These are phyloP conservation scores for Clavariopsis aquatica DNA, from an alignment of 495 filamentous ascomycete species.

Conservation along the genomic window DNA sequence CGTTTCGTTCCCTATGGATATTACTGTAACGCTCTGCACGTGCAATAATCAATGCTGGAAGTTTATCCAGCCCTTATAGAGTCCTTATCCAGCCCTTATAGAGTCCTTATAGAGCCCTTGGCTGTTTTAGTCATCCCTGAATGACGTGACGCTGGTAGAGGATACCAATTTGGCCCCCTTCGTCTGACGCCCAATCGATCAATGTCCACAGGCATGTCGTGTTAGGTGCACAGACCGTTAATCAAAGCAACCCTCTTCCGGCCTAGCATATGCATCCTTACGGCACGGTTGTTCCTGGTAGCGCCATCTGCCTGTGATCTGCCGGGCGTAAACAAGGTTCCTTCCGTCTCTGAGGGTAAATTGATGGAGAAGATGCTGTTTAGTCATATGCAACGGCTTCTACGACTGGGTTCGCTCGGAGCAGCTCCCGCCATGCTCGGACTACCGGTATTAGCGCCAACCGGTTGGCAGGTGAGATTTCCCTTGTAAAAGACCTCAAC, in stretches of 20 bases:
- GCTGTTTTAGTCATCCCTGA: constrained; percentile 1
- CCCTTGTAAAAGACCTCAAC: too few species aligned
- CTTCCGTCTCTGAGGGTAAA: not conserved
- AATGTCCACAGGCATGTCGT: constrained; percentile 2
- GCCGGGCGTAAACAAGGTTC: constrained; percentile 2
- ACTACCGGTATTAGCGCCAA: too few species aligned
- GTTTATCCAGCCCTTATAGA: not conserved
- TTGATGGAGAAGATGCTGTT: constrained; percentile 5
- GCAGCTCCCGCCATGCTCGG: too few species aligned
- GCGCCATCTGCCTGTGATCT: constrained; percentile 1
- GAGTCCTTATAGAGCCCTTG: not conserved
- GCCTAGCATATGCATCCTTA: constrained; percentile 4
- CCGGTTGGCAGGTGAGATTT: too few species aligned
- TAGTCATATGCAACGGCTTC: constrained; percentile 1
- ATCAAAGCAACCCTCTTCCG: not conserved
- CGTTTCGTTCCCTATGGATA: constrained; percentile 1
- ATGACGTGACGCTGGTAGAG: constrained; percentile 6
- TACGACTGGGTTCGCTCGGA: too few species aligned
- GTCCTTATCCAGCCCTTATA: not conserved
- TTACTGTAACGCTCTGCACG: not conserved
- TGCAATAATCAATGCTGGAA: constrained; percentile 7
- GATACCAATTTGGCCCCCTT: constrained; percentile 6
- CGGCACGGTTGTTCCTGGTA: constrained; percentile 2
- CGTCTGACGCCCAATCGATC: constrained; percentile 1
- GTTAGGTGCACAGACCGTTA: not conserved